Evolutionary conservation across 2,329 filamentous ascomycete species (phyloP).

Genomic region (Calonectria pauciramosa): DNA sequence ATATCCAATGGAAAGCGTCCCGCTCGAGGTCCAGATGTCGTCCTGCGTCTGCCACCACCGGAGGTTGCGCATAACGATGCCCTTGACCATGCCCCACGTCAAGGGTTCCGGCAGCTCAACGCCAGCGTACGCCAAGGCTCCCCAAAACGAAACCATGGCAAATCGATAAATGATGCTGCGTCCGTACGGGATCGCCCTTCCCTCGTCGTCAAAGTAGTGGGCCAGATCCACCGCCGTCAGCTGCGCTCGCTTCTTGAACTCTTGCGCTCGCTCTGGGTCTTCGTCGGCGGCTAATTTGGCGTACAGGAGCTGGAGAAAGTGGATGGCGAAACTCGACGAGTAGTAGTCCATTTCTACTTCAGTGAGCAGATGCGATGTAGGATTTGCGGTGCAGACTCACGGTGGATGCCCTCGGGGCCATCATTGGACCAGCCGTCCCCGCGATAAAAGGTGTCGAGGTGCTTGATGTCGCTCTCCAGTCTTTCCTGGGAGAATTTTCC

Average conservation of each 20-base stretch:
- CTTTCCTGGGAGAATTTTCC: constrained; percentile 78
- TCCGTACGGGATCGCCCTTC: constrained; percentile 81
- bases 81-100: constrained; percentile 85
- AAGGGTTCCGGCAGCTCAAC: constrained; percentile 80
- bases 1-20: constrained; percentile 82
- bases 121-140: constrained; percentile 80
- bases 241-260: constrained; percentile 78
- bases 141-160: constrained; percentile 89
- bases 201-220: constrained; percentile 82
- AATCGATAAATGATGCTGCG: constrained; percentile 86
- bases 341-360: constrained; percentile 84
- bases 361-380: constrained; percentile 16
- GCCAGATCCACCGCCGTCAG: constrained; percentile 78
- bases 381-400: constrained; percentile 49
- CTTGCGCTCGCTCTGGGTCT: constrained; percentile 74
- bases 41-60: constrained; percentile 84
- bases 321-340: constrained; percentile 85
- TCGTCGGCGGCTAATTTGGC: constrained; percentile 77
- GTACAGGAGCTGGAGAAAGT: constrained; percentile 84
- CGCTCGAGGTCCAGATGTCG: constrained; percentile 81
- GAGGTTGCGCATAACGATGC: constrained; percentile 79
- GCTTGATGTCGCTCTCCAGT: constrained; percentile 81
- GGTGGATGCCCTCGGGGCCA: constrained; percentile 81
- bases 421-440: constrained; percentile 88
- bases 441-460: constrained; percentile 85